phyloP scores from a whole-genome alignment of 1,139 yeast species.

The Diutina pseudorugosa region DNA sequence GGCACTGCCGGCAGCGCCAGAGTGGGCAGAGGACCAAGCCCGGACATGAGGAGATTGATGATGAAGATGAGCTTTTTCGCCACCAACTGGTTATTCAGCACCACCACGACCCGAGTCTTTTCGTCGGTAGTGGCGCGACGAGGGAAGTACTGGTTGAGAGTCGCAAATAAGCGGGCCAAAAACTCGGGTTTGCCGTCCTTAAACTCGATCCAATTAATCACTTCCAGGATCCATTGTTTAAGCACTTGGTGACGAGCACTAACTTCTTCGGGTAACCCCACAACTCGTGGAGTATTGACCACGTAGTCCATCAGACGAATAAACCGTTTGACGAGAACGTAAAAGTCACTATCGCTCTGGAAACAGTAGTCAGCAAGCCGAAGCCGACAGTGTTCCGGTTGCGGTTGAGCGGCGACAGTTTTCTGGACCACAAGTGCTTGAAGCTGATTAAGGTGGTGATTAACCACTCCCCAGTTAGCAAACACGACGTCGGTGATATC shows the following conservation, averaged over 20 bases:
- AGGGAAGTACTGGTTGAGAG: not conserved
- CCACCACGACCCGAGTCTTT: slow-evolving; percentile 36
- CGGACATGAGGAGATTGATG: slow-evolving; percentile 27
- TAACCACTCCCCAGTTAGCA: slow-evolving; percentile 16
- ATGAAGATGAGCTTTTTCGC: slow-evolving; percentile 49
- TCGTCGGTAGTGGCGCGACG: slow-evolving; percentile 13
- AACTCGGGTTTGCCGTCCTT: slow-evolving; percentile 28
- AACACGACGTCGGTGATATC: slow-evolving; percentile 2
- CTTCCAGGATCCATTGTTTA: slow-evolving; percentile 39
- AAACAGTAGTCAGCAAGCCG: slow-evolving; percentile 20
- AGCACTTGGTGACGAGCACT: not conserved
- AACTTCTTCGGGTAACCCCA: slow-evolving; percentile 7
- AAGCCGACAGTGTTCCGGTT: slow-evolving; percentile 5
- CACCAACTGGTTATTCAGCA: slow-evolving; percentile 51
- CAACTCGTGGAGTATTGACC: slow-evolving; percentile 34
- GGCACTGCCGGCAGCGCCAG: not conserved
- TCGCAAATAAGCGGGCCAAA: slow-evolving; percentile 1
- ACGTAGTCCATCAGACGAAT: slow-evolving; percentile 27
- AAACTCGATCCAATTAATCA: slow-evolving; percentile 48
- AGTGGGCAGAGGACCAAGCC: slow-evolving; percentile 14
- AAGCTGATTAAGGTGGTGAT: slow-evolving; percentile 25
- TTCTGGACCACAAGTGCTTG: slow-evolving; percentile 28
- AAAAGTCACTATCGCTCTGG: slow-evolving; percentile 32
- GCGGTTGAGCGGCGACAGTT: slow-evolving; percentile 14
- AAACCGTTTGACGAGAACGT: slow-evolving; percentile 20